Evolutionary conservation across 2,329 filamentous ascomycete species (phyloP).

Genomic region (Scytalidium lignicola): DNA sequence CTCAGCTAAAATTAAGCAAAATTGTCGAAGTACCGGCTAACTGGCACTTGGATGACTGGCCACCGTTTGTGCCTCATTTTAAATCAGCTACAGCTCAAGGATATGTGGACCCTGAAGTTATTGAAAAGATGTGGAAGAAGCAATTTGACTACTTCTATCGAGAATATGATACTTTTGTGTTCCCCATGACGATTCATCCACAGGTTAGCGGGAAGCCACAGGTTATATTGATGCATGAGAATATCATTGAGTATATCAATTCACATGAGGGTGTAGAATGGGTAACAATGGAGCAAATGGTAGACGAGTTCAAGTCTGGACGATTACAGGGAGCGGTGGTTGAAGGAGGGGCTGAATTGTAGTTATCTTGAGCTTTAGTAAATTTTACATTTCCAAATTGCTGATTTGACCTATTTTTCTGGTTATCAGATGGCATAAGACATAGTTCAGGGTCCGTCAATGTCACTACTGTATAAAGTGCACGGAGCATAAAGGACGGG

Average conservation of each 20-base stretch:
- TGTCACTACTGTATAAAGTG: too few relatives aligned
- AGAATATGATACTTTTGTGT: slow-evolving; percentile 40
- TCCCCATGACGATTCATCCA: slow-evolving; percentile 43
- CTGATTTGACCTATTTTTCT: too few relatives aligned
- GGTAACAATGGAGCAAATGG: slow-evolving; percentile 64
- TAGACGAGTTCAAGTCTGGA: slow-evolving; percentile 58
- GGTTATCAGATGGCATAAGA: too few relatives aligned
- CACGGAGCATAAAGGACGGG: too few relatives aligned
- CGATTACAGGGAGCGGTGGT: background rate
- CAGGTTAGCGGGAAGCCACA: slow-evolving; percentile 43
- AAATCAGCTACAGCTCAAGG: slow-evolving; percentile 26
- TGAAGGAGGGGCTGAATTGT: too few relatives aligned
- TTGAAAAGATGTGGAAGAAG: slow-evolving; percentile 40
- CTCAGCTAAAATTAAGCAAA: slow-evolving; percentile 8
- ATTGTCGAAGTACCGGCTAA: slow-evolving; percentile 41
- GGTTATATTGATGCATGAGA: slow-evolving; percentile 40
- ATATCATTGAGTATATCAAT: slow-evolving; percentile 41
- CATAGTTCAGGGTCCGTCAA: too few relatives aligned
- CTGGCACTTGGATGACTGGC: slow-evolving; percentile 44
- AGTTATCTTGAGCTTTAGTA: too few relatives aligned
- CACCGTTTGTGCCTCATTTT: slow-evolving; percentile 32
- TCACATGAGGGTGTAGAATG: slow-evolving; percentile 40
- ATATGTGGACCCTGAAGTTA: slow-evolving; percentile 35
- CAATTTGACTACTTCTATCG: slow-evolving; percentile 40
- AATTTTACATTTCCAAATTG: too few relatives aligned